Evolutionary conservation across 2,329 filamentous ascomycete genomes (phyloP).

Genomic region (Sporothrix protearum): DNA sequence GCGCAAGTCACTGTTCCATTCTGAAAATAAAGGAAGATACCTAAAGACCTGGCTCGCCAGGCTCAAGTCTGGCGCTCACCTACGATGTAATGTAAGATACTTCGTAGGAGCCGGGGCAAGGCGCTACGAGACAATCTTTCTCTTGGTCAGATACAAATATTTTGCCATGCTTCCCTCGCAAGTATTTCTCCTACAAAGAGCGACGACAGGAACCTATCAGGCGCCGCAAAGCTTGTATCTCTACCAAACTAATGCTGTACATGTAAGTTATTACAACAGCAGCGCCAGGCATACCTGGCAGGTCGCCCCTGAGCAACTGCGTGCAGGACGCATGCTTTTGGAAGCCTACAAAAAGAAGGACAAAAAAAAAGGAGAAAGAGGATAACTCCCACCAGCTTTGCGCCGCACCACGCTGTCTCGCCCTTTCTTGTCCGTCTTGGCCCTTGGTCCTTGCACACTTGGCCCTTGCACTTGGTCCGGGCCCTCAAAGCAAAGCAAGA

Average conservation of each 20-base stretch:
- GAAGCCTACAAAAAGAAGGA: background rate
- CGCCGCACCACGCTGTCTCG: background rate
- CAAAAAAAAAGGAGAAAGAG: background rate
- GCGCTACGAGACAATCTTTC: background rate
- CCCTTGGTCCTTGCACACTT: background rate
- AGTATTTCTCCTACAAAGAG: slow-evolving; percentile 12
- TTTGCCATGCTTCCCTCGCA: background rate
- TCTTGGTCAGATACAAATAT: background rate
- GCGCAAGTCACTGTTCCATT: too few species aligned
- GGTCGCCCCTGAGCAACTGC: background rate
- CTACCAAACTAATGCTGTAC: background rate
- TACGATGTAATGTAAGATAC: too few species aligned
- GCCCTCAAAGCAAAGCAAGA: background rate
- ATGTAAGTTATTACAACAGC: too few species aligned
- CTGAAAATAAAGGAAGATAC: too few species aligned
- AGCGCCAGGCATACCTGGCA: background rate
- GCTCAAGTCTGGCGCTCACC: too few species aligned
- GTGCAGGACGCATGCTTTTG: background rate
- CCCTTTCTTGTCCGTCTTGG: background rate
- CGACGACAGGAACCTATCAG: background rate
- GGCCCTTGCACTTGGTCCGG: slow-evolving; percentile 3
- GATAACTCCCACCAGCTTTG: background rate
- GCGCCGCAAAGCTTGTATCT: slow-evolving; percentile 6
- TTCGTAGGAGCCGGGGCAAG: too few species aligned
- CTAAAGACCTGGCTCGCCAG: too few species aligned